These are phyloP conservation scores for Stachybotrys elegans DNA, from an alignment of 2,329 filamentous ascomycete species.

Conservation along the genomic window DNA sequence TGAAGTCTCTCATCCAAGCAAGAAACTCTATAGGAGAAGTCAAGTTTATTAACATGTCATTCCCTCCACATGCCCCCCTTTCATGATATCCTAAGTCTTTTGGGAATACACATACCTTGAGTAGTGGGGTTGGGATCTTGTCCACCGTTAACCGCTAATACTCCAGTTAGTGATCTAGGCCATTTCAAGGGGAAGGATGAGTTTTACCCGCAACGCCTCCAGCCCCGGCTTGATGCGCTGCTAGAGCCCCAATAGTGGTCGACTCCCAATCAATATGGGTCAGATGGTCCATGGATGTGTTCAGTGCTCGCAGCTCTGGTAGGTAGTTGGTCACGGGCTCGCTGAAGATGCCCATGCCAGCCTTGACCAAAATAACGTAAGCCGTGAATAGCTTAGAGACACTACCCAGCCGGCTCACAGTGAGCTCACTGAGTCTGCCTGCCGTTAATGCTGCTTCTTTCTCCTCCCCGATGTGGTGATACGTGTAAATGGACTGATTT, in stretches of 20 bases:
- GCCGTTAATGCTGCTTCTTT: conserved; percentile 6
- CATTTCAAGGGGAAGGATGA: too few species aligned
- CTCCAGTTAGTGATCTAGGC: too few species aligned
- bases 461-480: conserved; percentile 7
- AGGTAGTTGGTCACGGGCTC: conserved; percentile 20
- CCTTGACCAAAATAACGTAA: conserved; percentile 17
- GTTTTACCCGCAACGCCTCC: conserved; percentile 4
- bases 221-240: conserved; percentile 13
- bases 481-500: conserved; percentile 12
- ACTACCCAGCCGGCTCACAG: conserved; percentile 21
- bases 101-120: too few species aligned
- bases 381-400: conserved; percentile 21
- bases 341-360: conserved; percentile 14
- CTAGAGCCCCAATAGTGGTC: conserved; percentile 16
- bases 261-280: conserved; percentile 12
- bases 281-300: conserved; percentile 1
- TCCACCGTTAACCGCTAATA: too few species aligned
- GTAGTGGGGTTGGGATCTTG: too few species aligned
- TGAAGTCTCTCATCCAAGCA: conserved; percentile 5
- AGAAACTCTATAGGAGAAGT: conserved; percentile 7
- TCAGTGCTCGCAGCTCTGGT: conserved; percentile 15
- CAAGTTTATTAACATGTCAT: too few species aligned
- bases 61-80: too few species aligned
- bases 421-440: conserved; percentile 12
- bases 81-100: too few species aligned